These are phyloP conservation scores for Macadamia tetraphylla DNA, from an alignment of 164 flowering plant genomes.

Conservation along the genomic window DNA sequence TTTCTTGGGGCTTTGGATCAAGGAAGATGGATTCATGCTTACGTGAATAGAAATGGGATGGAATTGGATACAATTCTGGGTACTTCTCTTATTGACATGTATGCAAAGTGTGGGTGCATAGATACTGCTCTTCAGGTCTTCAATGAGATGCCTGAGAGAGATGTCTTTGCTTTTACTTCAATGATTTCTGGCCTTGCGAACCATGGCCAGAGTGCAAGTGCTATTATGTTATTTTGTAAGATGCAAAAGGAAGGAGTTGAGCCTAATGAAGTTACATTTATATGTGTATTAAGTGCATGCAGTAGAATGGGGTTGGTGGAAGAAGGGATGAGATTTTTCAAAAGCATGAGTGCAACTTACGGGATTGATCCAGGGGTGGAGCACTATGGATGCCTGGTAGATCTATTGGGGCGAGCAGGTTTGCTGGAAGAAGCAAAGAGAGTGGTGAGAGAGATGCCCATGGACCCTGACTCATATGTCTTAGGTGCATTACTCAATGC, in stretches of 20 bases:
- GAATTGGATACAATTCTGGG: conserved; percentile 42
- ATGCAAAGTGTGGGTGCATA: conserved; percentile 55
- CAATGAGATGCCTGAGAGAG: conserved; percentile 31
- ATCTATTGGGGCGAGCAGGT: conserved; percentile 46
- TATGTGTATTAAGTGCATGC: conserved; percentile 52
- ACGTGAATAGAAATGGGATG: conserved; percentile 32
- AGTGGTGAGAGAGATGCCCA: conserved; percentile 43
- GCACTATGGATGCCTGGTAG: conserved; percentile 63
- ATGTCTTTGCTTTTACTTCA: conserved; percentile 51
- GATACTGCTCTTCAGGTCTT: conserved; percentile 35
- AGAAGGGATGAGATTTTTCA: conserved; percentile 42
- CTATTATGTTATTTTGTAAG: conserved; percentile 33
- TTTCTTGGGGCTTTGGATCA: conserved; percentile 46
- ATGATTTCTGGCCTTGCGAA: conserved; percentile 51
- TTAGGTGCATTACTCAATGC: conserved; percentile 56
- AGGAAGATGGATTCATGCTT: conserved; percentile 62
- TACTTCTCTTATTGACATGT: conserved; percentile 56
- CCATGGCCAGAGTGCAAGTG: conserved; percentile 35
- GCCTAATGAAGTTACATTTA: conserved; percentile 51
- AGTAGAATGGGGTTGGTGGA: conserved; percentile 45
- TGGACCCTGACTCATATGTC: conserved; percentile 44
- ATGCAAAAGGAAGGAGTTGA: conserved; percentile 40
- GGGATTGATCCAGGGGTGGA: conserved; percentile 42
- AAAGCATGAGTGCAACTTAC: conserved; percentile 34
- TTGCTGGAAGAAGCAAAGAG: conserved; percentile 35